phyloP scores from a whole-genome alignment of 352 stramenopile genomes.

The Pythium volutum region DNA sequence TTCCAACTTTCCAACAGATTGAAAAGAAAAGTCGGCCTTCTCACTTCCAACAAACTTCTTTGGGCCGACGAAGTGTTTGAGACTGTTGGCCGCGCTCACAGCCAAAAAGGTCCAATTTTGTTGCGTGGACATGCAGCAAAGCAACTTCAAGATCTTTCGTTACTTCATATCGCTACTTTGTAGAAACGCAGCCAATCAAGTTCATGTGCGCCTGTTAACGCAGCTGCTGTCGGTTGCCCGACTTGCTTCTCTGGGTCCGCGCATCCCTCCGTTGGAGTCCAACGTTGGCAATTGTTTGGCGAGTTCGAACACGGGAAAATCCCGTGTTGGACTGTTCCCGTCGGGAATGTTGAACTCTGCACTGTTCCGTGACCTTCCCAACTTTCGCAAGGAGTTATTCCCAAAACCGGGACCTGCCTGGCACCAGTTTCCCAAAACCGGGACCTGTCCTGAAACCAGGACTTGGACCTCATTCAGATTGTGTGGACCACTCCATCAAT shows the following conservation, averaged over 20 bases:
- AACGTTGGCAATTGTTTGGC: background rate
- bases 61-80: background rate
- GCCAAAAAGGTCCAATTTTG: background rate
- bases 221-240: background rate
- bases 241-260: too few species aligned
- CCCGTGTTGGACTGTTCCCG: too few species aligned
- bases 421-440: too few species aligned
- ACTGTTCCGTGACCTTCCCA: too few species aligned
- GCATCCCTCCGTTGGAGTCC: background rate
- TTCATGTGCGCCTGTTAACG: background rate
- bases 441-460: too few species aligned
- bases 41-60: background rate
- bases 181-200: constrained; percentile 6
- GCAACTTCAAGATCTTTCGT: constrained; percentile 20
- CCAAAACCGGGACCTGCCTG: too few species aligned
- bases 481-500: too few species aligned
- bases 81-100: constrained; percentile 1
- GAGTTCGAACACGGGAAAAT: background rate
- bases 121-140: constrained; percentile 12
- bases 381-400: too few species aligned
- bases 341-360: too few species aligned
- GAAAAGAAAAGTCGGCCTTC: background rate
- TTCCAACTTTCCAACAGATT: background rate
- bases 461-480: too few species aligned
- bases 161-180: constrained; percentile 20